Conservation (phyloP, 371 early-diverging fungal genomes). For the Mucor sp. region DNA sequence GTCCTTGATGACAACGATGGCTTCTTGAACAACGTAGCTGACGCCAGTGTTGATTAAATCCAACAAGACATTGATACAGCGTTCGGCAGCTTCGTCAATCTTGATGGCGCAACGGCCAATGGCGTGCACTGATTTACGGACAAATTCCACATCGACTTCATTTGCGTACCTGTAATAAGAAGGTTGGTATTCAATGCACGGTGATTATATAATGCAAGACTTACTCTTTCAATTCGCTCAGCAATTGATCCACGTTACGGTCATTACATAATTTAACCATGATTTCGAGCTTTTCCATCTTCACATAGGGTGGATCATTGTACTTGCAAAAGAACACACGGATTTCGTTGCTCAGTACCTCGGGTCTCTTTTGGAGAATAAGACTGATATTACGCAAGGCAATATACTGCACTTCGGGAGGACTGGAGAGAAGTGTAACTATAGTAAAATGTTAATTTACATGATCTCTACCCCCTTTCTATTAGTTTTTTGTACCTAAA, state of each 20-base stretch:
- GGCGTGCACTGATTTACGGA: slow-evolving; percentile 86
- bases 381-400: slow-evolving; percentile 94
- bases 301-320: slow-evolving; percentile 98
- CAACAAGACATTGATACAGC: slow-evolving; percentile 83
- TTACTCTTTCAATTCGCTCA: slow-evolving; percentile 92
- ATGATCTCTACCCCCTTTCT: neutral
- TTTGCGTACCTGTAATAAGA: slow-evolving; percentile 74
- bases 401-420: slow-evolving; percentile 96
- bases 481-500: slow-evolving; percentile 58
- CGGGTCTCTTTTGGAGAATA: slow-evolving; percentile 93
- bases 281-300: slow-evolving; percentile 95
- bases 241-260: slow-evolving; percentile 86
- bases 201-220: slow-evolving; percentile 12
- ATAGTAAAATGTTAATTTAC: neutral
- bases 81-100: slow-evolving; percentile 85
- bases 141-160: slow-evolving; percentile 98
- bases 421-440: slow-evolving; percentile 88
- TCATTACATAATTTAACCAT: slow-evolving; percentile 87
- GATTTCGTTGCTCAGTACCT: slow-evolving; percentile 87
- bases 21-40: slow-evolving; percentile 92
- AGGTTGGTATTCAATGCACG: neutral
- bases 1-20: slow-evolving; percentile 92
- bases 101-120: slow-evolving; percentile 95
- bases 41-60: slow-evolving; percentile 91
- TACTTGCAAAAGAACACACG: slow-evolving; percentile 98